Percentiles rank a stretch among this genome's conserved stretches.
These are phyloP conservation scores for Clonostachys sp. DNA, from an alignment of 2,329 filamentous ascomycete species.

Conservation along the genomic window DNA sequence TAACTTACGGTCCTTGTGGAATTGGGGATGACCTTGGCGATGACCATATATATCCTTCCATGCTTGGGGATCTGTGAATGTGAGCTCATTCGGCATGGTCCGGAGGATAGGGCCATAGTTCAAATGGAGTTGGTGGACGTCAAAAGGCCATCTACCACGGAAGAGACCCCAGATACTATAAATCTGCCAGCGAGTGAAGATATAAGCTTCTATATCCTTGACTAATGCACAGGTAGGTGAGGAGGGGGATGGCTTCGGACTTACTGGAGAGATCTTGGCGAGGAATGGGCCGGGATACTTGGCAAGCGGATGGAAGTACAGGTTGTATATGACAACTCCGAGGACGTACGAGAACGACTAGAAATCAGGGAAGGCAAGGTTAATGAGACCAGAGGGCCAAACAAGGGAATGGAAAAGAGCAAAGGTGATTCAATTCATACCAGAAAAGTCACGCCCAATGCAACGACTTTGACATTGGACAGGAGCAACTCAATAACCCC, in stretches of 20 bases:
- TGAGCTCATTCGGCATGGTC: constrained; percentile 30
- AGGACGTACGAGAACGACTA: constrained; percentile 6
- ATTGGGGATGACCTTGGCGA: constrained; percentile 10
- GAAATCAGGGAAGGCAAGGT: background rate
- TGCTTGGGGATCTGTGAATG: constrained; percentile 25
- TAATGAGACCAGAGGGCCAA: background rate
- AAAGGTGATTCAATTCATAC: background rate
- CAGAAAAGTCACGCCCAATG: background rate
- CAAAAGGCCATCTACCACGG: constrained; percentile 9
- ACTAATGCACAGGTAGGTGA: background rate
- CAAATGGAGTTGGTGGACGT: constrained; percentile 13
- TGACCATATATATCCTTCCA: constrained; percentile 36
- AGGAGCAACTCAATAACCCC: constrained; percentile 4
- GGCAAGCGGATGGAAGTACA: constrained; percentile 21
- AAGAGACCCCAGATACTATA: constrained; percentile 13
- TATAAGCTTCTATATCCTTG: background rate
- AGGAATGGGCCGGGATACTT: constrained; percentile 15
- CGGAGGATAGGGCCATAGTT: constrained; percentile 30
- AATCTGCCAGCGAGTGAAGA: constrained; percentile 1
- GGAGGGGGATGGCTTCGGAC: background rate
- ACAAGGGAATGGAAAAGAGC: background rate
- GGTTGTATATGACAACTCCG: constrained; percentile 13
- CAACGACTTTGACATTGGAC: constrained; percentile 1
- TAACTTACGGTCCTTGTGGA: constrained; percentile 8
- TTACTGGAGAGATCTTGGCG: constrained; percentile 8